Conservation (phyloP, 768 basidiomycete species). For the Lactarius trivialis region DNA sequence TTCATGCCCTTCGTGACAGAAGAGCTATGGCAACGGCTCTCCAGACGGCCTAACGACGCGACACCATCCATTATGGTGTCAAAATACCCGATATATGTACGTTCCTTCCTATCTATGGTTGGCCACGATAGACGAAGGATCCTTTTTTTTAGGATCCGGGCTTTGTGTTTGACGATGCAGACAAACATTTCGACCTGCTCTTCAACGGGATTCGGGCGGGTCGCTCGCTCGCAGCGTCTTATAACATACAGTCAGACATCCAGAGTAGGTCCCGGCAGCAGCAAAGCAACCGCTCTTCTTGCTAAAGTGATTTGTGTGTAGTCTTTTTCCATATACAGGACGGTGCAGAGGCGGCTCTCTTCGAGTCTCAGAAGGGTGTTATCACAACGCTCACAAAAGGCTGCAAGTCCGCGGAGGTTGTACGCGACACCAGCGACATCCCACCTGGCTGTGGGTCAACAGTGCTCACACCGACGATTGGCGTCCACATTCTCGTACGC, state of each 20-base stretch:
- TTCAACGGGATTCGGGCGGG: slow-evolving; percentile 72
- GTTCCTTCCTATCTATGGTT: slow-evolving; percentile 30
- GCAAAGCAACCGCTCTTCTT: not conserved
- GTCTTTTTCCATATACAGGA: slow-evolving; percentile 74
- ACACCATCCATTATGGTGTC: slow-evolving; percentile 89
- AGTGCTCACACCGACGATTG: slow-evolving; percentile 66
- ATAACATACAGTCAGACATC: slow-evolving; percentile 80
- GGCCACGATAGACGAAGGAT: not conserved
- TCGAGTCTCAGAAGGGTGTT: slow-evolving; percentile 67
- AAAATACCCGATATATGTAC: slow-evolving; percentile 70
- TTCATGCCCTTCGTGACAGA: slow-evolving; percentile 99
- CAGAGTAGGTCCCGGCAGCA: slow-evolving; percentile 47
- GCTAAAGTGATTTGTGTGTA: slow-evolving; percentile 29
- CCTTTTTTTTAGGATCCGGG: slow-evolving; percentile 42
- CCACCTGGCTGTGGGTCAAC: slow-evolving; percentile 85
- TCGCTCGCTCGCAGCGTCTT: slow-evolving; percentile 82
- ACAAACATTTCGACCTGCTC: slow-evolving; percentile 74
- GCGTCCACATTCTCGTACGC: slow-evolving; percentile 79
- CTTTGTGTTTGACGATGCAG: slow-evolving; percentile 64
- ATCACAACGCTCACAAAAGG: slow-evolving; percentile 84
- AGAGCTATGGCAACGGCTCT: slow-evolving; percentile 96
- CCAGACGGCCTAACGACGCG: slow-evolving; percentile 72
- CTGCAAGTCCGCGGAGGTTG: slow-evolving; percentile 66
- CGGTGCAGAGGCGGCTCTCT: slow-evolving; percentile 54
- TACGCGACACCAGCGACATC: slow-evolving; percentile 57